phyloP scores from a whole-genome alignment of 257 asterid species.

The Datura wrightii region DNA sequence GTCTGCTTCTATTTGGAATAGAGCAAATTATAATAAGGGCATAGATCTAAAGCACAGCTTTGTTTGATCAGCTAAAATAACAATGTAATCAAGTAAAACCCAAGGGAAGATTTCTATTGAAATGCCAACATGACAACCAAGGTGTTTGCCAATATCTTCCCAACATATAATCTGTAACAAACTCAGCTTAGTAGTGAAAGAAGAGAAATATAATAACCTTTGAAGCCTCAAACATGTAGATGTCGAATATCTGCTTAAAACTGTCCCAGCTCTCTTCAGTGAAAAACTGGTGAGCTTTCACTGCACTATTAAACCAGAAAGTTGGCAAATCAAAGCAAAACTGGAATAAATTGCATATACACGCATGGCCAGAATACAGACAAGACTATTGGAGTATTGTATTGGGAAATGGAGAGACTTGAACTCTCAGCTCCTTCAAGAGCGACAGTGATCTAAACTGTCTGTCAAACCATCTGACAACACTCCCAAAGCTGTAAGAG shows the following conservation, averaged over 20 bases:
- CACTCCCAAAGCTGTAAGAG: conserved; percentile 85
- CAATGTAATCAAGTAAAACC: not conserved
- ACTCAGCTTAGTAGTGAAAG: not conserved
- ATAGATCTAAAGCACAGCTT: not conserved
- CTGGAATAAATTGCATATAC: conserved; percentile 24
- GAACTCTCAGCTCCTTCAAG: conserved; percentile 99
- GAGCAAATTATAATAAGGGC: not conserved
- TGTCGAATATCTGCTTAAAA: conserved; percentile 93
- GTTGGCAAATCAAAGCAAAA: conserved; percentile 51
- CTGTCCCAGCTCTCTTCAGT: conserved; percentile 93
- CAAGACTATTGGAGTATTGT: conserved; percentile 41
- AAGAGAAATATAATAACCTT: conserved; percentile 63
- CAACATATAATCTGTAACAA: conserved; percentile 9
- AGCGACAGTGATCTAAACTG: conserved; percentile 98
- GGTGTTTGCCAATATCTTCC: not conserved
- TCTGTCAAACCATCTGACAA: conserved; percentile 99
- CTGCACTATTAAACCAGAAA: conserved; percentile 86
- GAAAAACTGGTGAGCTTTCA: conserved; percentile 90
- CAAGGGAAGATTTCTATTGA: not conserved
- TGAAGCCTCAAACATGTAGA: conserved; percentile 89
- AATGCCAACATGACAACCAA: conserved; percentile 15
- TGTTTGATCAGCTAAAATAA: not conserved
- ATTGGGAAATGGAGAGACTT: conserved; percentile 99
- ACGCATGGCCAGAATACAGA: not conserved
- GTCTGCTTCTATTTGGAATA: not conserved